Conservation (phyloP, 192 early-diverging fungal genomes). For the Coemansia guatemalensis region DNA sequence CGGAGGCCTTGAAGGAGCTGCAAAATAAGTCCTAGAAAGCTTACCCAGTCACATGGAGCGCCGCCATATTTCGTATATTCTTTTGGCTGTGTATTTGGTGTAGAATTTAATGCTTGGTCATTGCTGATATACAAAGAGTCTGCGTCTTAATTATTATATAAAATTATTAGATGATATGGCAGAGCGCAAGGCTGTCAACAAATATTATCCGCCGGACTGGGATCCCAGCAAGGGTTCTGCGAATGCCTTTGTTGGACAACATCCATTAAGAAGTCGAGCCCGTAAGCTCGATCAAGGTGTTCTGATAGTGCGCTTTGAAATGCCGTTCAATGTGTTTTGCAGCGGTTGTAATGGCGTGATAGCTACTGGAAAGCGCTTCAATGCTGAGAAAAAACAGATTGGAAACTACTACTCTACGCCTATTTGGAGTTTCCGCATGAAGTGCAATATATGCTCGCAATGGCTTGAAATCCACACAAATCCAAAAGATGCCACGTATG, state of each 20-base stretch:
- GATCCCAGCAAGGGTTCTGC: conserved; percentile 79
- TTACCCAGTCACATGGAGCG: conserved; percentile 1
- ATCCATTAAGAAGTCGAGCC: conserved; percentile 84
- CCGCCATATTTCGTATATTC: conserved; percentile 2
- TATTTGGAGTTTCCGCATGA: conserved; percentile 90
- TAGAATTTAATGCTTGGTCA: not conserved
- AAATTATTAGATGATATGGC: conserved; percentile 9
- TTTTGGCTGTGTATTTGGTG: not conserved
- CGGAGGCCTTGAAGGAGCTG: conserved; percentile 54
- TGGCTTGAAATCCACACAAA: conserved; percentile 95
- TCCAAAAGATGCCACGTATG: conserved; percentile 66
- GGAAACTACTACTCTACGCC: conserved; percentile 86
- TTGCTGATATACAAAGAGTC: too few relatives aligned
- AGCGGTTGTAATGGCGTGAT: conserved; percentile 79
- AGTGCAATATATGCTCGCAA: conserved; percentile 82
- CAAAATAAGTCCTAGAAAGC: conserved; percentile 20
- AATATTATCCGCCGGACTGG: conserved; percentile 90
- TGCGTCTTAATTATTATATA: not conserved
- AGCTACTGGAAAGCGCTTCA: conserved; percentile 88
- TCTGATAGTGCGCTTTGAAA: conserved; percentile 81
- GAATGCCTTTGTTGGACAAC: conserved; percentile 85
- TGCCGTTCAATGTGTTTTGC: conserved; percentile 93
- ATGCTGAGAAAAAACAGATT: conserved; percentile 93
- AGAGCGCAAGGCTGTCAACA: conserved; percentile 55
- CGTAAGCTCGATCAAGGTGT: conserved; percentile 89